Evolutionary conservation across 768 basidiomycete species (phyloP), one percentile per base, ranked within the genome.

Genomic region (Boletus sp.): DNA sequence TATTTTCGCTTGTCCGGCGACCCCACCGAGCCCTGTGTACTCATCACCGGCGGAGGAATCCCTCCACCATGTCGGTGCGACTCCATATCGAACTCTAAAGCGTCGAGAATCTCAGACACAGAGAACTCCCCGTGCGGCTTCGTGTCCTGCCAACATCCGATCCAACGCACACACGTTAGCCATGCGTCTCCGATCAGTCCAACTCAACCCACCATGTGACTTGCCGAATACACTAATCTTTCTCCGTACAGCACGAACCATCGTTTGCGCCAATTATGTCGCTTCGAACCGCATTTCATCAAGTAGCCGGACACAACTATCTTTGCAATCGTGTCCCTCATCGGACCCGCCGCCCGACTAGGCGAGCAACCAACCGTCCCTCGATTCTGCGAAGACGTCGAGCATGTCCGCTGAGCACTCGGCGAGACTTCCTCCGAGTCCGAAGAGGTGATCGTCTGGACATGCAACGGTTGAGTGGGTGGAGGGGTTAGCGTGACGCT

Each of bases 161-260:
- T 47, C 30, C 50, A 53, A 52, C 47, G 45, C 32, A 40, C 43
- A 23, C 29, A 34, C 41, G 50, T 54, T 51, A 64, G 47, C 47
- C 56, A 48, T 38, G 15, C 35, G 39, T 45, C 27, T 30, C 40
- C 60, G 42, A 59, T 58, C 61, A 53, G 25, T 35, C 49, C 47
- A 46, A 32, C 51, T 35, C 17, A 14, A 78, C 86, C 58, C 65
- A 96, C 95, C 94, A 98, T 98, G 75, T 99, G 97, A 68, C 88
- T 94, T 46, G 85, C 84, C 10, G 85, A 87, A 74, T 99, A 99
- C 34, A 92, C 74, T 50, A 99, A 74, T 66, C 85, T 89, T 64
- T 93, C 91, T 37, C 85, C 85, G 37, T 87, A 93, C n/a, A 99
- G 76, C 35, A 91, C 85, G 64, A 99, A 98, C 96, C 95, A 98